A percentile compares a stretch with the other conserved stretches of the same genome.
These are phyloP conservation scores for Royoungia palumana DNA, from an alignment of 768 basidiomycete genomes.

Conservation along the genomic window DNA sequence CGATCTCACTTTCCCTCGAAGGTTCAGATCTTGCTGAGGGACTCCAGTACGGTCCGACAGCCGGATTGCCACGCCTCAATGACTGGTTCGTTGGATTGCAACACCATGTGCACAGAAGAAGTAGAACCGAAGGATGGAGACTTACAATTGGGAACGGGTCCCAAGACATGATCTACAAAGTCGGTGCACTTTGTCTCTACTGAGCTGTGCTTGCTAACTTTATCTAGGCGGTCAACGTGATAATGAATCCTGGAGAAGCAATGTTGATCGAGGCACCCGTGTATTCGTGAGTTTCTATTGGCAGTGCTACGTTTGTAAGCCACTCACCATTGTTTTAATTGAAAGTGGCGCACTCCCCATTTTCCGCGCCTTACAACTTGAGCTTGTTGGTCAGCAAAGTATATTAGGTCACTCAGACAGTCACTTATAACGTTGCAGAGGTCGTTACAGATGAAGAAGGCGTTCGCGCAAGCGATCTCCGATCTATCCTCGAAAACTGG, in stretches of 20 bases:
- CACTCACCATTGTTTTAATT: slow-evolving; percentile 2
- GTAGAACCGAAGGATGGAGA: slow-evolving; percentile 64
- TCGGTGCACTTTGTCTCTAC: slow-evolving; percentile 21
- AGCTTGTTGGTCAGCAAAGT: slow-evolving; percentile 51
- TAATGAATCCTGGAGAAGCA: slow-evolving; percentile 77
- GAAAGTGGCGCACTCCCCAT: slow-evolving; percentile 64
- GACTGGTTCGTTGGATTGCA: slow-evolving; percentile 76
- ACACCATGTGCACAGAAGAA: slow-evolving; percentile 61
- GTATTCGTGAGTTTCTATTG: slow-evolving; percentile 53
- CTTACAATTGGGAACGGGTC: slow-evolving; percentile 79
- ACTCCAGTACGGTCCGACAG: slow-evolving; percentile 76
- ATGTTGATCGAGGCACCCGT: slow-evolving; percentile 81
- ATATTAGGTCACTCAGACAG: background rate
- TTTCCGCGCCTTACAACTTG: slow-evolving; percentile 52
- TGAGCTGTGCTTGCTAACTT: slow-evolving; percentile 8
- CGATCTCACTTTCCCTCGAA: slow-evolving; percentile 52
- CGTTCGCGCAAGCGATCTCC: slow-evolving; percentile 56
- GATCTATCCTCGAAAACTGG: slow-evolving; percentile 70
- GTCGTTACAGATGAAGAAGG: slow-evolving; percentile 75
- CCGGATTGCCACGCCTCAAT: slow-evolving; percentile 59
- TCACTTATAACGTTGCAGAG: slow-evolving; percentile 44
- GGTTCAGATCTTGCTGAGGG: slow-evolving; percentile 58
- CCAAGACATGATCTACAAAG: slow-evolving; percentile 89
- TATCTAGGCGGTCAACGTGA: slow-evolving; percentile 59
- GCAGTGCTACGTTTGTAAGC: slow-evolving; percentile 12